A percentile compares a stretch with the other conserved stretches of the same genome.
These are phyloP conservation scores for Drechslerella dactyloides DNA, from an alignment of 2,329 filamentous ascomycete genomes.

Conservation along the genomic window DNA sequence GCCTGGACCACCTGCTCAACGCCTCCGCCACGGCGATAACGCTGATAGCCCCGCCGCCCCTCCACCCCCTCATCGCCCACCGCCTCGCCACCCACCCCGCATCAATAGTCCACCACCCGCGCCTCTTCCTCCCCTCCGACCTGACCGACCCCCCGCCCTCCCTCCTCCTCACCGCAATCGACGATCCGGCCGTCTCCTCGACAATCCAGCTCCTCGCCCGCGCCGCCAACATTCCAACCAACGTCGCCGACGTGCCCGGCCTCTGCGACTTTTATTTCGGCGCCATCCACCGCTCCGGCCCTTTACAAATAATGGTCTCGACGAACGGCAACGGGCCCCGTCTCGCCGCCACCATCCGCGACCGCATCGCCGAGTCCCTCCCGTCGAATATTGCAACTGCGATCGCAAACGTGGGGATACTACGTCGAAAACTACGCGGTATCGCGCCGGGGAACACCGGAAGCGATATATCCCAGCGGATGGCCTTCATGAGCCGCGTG, in stretches of 20 bases:
- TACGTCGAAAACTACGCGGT: constrained; percentile 79
- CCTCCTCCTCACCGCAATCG: constrained; percentile 92
- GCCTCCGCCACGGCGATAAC: constrained; percentile 84
- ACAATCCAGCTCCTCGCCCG: constrained; percentile 94
- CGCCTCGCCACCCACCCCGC: constrained; percentile 69
- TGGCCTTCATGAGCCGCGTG: constrained; percentile 93
- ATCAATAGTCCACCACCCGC: constrained; percentile 80
- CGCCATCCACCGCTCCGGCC: constrained; percentile 90
- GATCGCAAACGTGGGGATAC: constrained; percentile 79
- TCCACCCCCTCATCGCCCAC: constrained; percentile 86
- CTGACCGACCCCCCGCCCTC: constrained; percentile 67
- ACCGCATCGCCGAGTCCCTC: constrained; percentile 77
- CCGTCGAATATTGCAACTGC: constrained; percentile 83
- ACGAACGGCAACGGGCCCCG: constrained; percentile 96
- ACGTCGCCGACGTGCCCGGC: constrained; percentile 94
- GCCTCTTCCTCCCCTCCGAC: constrained; percentile 83
- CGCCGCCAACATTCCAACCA: constrained; percentile 79
- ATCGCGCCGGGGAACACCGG: constrained; percentile 68
- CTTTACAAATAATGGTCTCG: constrained; percentile 96
- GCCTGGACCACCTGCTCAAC: constrained; percentile 91
- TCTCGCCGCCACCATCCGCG: constrained; percentile 82
- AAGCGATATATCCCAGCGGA: constrained; percentile 81
- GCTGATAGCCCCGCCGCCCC: constrained; percentile 76
- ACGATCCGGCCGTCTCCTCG: constrained; percentile 89
- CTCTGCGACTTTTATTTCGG: constrained; percentile 99